Percentiles rank a stretch among this genome's conserved stretches.
These are phyloP conservation scores for Colletotrichum acutatum DNA, from an alignment of 2,329 filamentous ascomycete genomes.

Conservation along the genomic window DNA sequence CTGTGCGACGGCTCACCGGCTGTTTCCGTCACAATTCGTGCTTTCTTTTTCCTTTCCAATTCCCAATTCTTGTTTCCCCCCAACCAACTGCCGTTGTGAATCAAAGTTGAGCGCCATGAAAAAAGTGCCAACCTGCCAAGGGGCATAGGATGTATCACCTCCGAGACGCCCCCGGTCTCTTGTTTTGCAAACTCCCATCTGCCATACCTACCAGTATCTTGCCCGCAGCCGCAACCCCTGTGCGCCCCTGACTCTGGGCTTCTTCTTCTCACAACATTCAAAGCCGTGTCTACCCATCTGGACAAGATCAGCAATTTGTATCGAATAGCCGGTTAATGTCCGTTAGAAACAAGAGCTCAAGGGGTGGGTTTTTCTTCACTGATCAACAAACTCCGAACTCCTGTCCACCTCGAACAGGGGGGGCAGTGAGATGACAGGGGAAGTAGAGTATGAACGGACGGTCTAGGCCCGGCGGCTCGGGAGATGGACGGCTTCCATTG, in stretches of 20 bases:
- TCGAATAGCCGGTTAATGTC: background rate
- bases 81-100: background rate
- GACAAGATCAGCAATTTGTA: conserved; percentile 13
- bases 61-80: background rate
- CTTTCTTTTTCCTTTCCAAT: background rate
- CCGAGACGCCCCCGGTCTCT: background rate
- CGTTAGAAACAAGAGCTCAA: background rate
- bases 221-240: background rate
- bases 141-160: background rate
- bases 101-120: background rate
- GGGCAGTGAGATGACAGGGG: background rate
- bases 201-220: background rate
- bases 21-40: background rate
- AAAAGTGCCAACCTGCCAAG: background rate
- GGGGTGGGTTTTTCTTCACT: background rate
- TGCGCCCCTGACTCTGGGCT: background rate
- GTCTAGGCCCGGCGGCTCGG: conserved; percentile 19
- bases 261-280: background rate
- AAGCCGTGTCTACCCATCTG: conserved; percentile 22
- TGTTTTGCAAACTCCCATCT: background rate
- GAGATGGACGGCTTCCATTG: conserved; percentile 8
- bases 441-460: background rate
- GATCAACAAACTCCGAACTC: conserved; percentile 1
- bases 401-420: background rate
- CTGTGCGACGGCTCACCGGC: conserved; percentile 3